Conservation (phyloP, 352 stramenopile species). For the Hyaloperonospora brassicae region DNA sequence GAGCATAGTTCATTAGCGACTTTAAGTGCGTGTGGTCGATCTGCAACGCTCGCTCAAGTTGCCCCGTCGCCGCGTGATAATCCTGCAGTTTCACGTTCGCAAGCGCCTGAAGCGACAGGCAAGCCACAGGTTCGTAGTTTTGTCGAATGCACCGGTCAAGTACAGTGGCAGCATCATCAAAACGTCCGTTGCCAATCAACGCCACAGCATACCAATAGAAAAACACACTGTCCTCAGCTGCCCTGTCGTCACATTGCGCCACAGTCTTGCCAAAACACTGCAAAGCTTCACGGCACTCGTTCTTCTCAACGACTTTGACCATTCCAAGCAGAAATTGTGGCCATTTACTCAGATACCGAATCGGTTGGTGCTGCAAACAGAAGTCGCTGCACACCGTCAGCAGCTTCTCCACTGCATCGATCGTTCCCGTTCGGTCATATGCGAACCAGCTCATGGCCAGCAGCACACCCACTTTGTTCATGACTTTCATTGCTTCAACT, state of each 20-base stretch:
- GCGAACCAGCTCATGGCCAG: conserved; percentile 30
- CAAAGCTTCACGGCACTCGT: conserved; percentile 25
- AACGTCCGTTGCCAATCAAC: conserved; percentile 24
- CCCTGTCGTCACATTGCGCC: background rate
- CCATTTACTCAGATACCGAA: conserved; percentile 14
- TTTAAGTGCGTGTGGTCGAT: conserved; percentile 40
- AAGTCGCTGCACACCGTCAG: conserved; percentile 18
- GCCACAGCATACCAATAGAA: conserved; percentile 56
- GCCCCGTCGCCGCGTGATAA: conserved; percentile 29
- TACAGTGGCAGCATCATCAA: conserved; percentile 15
- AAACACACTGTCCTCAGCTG: conserved; percentile 12
- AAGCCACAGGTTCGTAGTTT: conserved; percentile 42
- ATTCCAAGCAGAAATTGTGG: conserved; percentile 42
- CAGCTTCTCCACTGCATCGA: conserved; percentile 18
- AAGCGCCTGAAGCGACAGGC: conserved; percentile 47
- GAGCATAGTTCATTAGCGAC: conserved; percentile 62
- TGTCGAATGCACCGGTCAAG: conserved; percentile 39
- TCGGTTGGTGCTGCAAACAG: conserved; percentile 6
- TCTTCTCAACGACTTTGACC: conserved; percentile 21
- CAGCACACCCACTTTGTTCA: conserved; percentile 23
- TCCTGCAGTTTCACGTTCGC: conserved; percentile 31
- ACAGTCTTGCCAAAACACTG: conserved; percentile 23
- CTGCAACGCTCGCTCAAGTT: conserved; percentile 50
- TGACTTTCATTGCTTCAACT: conserved; percentile 2
- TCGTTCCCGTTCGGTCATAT: conserved; percentile 17